These are phyloP conservation scores for Magnaporthiopsis incrustans DNA, from an alignment of 2,329 filamentous ascomycete genomes.

Conservation along the genomic window DNA sequence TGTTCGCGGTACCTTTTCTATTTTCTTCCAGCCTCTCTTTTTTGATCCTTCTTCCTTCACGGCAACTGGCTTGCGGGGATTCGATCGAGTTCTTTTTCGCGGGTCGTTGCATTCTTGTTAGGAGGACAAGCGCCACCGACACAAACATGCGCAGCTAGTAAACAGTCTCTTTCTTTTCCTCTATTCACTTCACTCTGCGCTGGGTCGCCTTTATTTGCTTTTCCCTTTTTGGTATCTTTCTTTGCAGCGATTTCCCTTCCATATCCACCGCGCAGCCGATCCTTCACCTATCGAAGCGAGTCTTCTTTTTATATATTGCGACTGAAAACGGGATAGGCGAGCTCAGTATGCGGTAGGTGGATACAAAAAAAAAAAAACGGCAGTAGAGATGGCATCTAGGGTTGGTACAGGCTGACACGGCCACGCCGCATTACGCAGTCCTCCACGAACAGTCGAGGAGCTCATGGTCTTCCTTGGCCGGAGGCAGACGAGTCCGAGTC, in stretches of 20 bases:
- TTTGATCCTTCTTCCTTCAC: not conserved
- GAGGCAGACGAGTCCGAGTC: not conserved
- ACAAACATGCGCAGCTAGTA: not conserved
- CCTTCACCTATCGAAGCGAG: not conserved
- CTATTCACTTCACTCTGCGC: not conserved
- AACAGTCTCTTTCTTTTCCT: not conserved
- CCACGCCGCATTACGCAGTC: not conserved
- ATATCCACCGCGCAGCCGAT: not conserved
- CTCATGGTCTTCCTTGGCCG: not conserved
- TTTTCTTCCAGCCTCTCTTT: not conserved
- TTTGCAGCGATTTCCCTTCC: not conserved
- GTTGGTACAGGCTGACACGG: not conserved
- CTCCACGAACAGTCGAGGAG: constrained; percentile 1
- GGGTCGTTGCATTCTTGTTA: not conserved
- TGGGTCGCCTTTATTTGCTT: not conserved
- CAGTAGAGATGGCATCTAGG: not conserved
- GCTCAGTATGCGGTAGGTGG: constrained; percentile 1
- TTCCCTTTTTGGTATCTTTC: not conserved
- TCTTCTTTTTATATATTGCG: not conserved
- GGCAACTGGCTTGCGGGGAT: constrained; percentile 2
- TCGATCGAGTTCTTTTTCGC: not conserved
- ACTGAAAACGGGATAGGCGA: not conserved
- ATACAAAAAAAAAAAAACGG: not conserved
- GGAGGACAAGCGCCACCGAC: not conserved
- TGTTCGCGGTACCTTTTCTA: too few relatives aligned